Percentiles rank a stretch among this genome's conserved stretches.
Evolutionary conservation across 805 yeast genomes (phyloP).

Genomic region (Zygosaccharomyces rouxii): DNA sequence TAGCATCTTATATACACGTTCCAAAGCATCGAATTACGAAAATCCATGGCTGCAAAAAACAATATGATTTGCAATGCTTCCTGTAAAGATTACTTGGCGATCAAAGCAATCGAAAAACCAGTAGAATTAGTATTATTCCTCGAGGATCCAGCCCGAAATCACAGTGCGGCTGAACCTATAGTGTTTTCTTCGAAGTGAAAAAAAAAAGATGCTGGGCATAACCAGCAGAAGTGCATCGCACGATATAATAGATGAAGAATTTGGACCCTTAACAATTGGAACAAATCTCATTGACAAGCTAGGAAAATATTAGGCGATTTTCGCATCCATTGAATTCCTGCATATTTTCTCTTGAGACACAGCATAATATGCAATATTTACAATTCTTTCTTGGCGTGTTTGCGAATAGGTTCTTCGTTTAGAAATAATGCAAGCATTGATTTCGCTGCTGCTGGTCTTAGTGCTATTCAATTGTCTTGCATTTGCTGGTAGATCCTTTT

Average conservation of each 20-base stretch:
- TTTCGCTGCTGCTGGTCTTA: neutral
- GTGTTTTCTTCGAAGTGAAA: constrained; percentile 6
- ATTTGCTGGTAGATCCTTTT: neutral
- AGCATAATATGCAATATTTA: neutral
- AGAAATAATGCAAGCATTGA: neutral
- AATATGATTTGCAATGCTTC: neutral
- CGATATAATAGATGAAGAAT: neutral
- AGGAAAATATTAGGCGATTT: neutral
- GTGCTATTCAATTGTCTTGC: neutral
- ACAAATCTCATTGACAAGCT: neutral
- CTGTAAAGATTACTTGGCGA: neutral
- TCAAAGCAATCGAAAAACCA: neutral
- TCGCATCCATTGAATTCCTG: neutral
- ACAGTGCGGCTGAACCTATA: constrained; percentile 14
- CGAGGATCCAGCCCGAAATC: constrained; percentile 1
- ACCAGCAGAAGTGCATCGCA: neutral
- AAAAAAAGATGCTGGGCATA: constrained; percentile 1
- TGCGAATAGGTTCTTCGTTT: neutral
- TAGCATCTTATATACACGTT: neutral
- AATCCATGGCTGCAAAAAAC: neutral
- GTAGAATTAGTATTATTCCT: neutral
- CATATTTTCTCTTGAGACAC: neutral
- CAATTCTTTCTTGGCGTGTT: neutral
- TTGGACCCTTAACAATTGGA: neutral
- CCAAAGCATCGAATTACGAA: neutral